Percentiles rank a stretch among this genome's conserved stretches.
phyloP scores from a whole-genome alignment of 352 stramenopile genomes.

The Globisporangium barbulae region DNA sequence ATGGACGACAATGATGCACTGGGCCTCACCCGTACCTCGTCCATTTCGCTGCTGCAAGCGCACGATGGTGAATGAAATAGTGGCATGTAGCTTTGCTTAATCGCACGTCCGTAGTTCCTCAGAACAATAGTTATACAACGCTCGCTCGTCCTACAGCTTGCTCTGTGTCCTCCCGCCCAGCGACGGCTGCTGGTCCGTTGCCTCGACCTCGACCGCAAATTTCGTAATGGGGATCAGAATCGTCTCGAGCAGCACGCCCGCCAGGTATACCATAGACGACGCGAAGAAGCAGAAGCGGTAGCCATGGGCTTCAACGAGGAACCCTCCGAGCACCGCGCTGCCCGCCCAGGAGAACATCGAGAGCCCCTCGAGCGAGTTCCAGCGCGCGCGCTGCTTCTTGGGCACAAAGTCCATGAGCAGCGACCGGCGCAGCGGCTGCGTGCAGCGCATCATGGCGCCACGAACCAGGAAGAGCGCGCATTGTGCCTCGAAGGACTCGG shows the following conservation, averaged over 20 bases:
- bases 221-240: slow-evolving; percentile 56
- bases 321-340: slow-evolving; percentile 61
- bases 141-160: background rate
- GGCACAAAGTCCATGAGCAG: slow-evolving; percentile 79
- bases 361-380: slow-evolving; percentile 69
- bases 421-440: slow-evolving; percentile 56
- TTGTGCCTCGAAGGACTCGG: slow-evolving; percentile 26
- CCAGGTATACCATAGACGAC: slow-evolving; percentile 38
- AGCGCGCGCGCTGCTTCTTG: slow-evolving; percentile 50
- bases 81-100: too few species aligned
- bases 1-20: too few species aligned
- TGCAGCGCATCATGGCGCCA: slow-evolving; percentile 56
- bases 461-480: slow-evolving; percentile 50
- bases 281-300: slow-evolving; percentile 70
- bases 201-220: slow-evolving; percentile 24
- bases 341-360: slow-evolving; percentile 58
- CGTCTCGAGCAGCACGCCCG: slow-evolving; percentile 44
- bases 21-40: too few species aligned
- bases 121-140: too few species aligned
- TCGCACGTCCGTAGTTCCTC: too few species aligned
- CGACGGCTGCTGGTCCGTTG: slow-evolving; percentile 3
- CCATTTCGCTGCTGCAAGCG: too few species aligned
- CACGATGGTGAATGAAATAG: too few species aligned
- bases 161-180: slow-evolving; percentile 4
- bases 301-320: slow-evolving; percentile 53